Evolutionary conservation across 2,329 filamentous ascomycete species (phyloP).

Genomic region (Fusarium sp.): DNA sequence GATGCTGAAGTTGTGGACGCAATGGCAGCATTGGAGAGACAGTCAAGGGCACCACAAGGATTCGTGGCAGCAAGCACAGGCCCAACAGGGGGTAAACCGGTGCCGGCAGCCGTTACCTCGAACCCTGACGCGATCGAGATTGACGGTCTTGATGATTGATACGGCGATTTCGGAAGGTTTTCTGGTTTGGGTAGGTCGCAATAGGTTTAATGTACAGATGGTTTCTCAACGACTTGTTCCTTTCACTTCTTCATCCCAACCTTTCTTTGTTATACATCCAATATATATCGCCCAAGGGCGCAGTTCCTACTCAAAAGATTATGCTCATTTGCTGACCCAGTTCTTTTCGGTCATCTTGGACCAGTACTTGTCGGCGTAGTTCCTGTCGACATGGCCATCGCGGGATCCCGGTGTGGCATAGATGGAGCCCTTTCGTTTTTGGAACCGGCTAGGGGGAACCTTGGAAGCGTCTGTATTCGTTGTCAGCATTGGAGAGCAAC

Average conservation of each 20-base stretch:
- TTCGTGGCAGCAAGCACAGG: conserved; percentile 90
- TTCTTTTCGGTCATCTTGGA: conserved; percentile 68
- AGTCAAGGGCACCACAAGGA: conserved; percentile 87
- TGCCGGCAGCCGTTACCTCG: conserved; percentile 59
- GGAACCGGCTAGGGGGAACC: conserved; percentile 75
- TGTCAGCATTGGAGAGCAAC: conserved; percentile 7
- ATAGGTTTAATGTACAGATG: conserved; percentile 35
- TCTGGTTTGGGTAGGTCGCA: conserved; percentile 30
- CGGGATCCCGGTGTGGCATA: conserved; percentile 74
- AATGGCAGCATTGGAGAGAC: conserved; percentile 89
- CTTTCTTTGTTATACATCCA: conserved; percentile 21
- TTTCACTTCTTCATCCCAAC: conserved; percentile 10
- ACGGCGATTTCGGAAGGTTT: conserved; percentile 11
- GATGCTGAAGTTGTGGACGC: conserved; percentile 75
- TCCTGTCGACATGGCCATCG: conserved; percentile 72
- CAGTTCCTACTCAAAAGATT: neutral
- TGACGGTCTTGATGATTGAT: conserved; percentile 76
- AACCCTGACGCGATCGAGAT: conserved; percentile 91
- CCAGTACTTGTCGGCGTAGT: conserved; percentile 70
- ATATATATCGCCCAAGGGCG: neutral
- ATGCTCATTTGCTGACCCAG: conserved; percentile 50
- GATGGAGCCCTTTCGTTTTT: conserved; percentile 77
- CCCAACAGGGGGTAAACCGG: conserved; percentile 65
- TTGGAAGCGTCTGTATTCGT: conserved; percentile 69
- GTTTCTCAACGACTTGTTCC: conserved; percentile 30